Percentiles rank a stretch among this genome's conserved stretches.
phyloP scores from a whole-genome alignment of 371 early-diverging fungal species.

The Circinella umbellata region DNA sequence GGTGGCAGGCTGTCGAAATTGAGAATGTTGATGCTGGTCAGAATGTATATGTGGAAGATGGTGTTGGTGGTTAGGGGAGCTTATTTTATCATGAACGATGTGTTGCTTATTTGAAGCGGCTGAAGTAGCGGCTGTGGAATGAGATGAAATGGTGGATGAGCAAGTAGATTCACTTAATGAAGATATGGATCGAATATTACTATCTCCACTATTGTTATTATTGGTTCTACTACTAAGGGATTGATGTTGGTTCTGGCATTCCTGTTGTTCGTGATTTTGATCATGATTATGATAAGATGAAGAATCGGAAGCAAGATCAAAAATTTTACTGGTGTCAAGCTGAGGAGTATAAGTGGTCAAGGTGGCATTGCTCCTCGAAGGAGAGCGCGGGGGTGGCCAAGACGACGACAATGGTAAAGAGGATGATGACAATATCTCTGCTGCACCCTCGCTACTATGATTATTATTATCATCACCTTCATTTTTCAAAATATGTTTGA shows the following conservation, averaged over 20 bases:
- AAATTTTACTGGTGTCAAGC: not conserved
- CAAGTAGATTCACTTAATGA: not conserved
- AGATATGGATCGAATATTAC: not conserved
- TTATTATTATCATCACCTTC: slow-evolving; percentile 2
- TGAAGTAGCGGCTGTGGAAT: not conserved
- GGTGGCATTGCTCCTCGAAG: not conserved
- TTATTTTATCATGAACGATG: too few species aligned
- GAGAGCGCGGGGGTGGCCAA: slow-evolving; percentile 13
- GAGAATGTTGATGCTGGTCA: too few species aligned
- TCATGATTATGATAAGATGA: too few species aligned
- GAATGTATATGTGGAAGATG: too few species aligned
- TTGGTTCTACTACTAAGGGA: too few species aligned
- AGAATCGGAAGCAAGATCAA: not conserved
- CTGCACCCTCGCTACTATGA: not conserved
- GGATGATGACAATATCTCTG: too few species aligned
- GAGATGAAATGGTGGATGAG: slow-evolving; percentile 3
- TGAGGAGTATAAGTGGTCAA: not conserved
- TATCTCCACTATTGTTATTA: not conserved
- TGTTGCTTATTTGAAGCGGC: not conserved
- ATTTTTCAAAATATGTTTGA: not conserved
- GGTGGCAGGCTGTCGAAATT: not conserved
- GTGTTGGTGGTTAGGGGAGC: too few species aligned
- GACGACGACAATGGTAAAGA: not conserved
- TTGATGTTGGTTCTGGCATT: too few species aligned
- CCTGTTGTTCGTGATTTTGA: too few species aligned